These are phyloP conservation scores for Neurospora cerealis DNA, from an alignment of 495 filamentous ascomycete genomes.

Conservation along the genomic window DNA sequence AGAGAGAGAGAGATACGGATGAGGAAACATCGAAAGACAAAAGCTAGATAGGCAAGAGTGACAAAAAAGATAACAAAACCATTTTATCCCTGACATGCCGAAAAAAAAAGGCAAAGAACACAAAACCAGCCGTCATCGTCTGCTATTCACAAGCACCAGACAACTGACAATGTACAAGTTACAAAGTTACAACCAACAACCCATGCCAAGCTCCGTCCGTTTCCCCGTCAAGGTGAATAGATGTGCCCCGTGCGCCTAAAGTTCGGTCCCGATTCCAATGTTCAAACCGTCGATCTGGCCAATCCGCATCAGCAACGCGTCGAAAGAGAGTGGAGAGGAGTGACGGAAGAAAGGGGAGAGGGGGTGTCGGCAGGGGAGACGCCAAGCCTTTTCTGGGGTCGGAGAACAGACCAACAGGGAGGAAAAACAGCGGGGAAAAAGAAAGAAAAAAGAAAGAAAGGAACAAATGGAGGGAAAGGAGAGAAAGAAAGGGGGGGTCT, in stretches of 20 bases:
- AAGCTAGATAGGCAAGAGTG: background rate
- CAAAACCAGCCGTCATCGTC: background rate
- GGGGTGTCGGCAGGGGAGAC: background rate
- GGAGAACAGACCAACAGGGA: background rate
- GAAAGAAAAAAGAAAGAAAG: background rate
- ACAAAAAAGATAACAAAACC: background rate
- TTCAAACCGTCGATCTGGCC: background rate
- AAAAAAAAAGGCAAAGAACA: background rate
- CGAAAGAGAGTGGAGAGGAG: background rate
- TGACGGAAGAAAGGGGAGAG: background rate
- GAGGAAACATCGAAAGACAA: background rate
- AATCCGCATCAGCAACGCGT: background rate
- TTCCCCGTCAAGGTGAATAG: background rate
- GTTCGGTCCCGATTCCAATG: background rate
- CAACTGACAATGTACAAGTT: background rate
- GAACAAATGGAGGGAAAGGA: background rate
- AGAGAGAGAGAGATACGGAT: background rate
- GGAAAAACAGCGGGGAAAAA: background rate
- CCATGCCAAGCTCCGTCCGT: background rate
- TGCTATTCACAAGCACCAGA: background rate
- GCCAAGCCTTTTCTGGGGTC: background rate
- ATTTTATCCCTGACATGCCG: background rate
- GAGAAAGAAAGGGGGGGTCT: background rate
- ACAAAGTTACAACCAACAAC: background rate
- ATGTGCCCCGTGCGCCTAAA: background rate